Conservation (phyloP, 2,329 filamentous ascomycete genomes). For the Penicillium sp. region DNA sequence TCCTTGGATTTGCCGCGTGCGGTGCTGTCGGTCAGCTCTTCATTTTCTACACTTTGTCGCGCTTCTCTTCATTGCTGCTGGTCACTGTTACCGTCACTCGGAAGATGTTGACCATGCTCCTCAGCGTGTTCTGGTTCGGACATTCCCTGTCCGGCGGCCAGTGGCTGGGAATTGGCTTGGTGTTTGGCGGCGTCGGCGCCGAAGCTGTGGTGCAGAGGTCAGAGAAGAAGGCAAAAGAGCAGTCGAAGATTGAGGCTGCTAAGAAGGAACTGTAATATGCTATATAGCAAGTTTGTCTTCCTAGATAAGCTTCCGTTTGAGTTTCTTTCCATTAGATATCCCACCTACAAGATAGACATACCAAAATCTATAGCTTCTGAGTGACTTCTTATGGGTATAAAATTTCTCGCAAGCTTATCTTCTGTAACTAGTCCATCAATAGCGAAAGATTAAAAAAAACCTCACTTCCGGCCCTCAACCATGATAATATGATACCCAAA, state of each 20-base stretch:
- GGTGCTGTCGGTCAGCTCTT: constrained; percentile 94
- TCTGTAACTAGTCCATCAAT: neutral
- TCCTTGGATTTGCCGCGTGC: constrained; percentile 83
- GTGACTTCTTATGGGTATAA: neutral
- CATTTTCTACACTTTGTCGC: constrained; percentile 92
- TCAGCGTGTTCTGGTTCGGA: constrained; percentile 92
- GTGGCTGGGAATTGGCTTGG: constrained; percentile 85
- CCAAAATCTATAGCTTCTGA: neutral
- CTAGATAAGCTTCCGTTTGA: neutral
- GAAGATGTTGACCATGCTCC: constrained; percentile 99
- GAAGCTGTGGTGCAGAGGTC: constrained; percentile 76
- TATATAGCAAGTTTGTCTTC: neutral
- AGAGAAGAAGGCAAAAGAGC: constrained; percentile 80
- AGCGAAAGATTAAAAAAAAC: neutral
- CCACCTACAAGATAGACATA: neutral
- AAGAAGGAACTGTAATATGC: constrained; percentile 29
- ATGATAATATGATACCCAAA: constrained; percentile 67
- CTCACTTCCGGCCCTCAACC: constrained; percentile 61
- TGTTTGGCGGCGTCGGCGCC: constrained; percentile 92
- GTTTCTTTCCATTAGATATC: constrained; percentile 4
- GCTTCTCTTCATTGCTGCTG: constrained; percentile 85
- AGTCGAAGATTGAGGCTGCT: constrained; percentile 50
- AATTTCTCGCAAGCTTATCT: too few relatives aligned
- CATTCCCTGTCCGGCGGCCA: constrained; percentile 84
- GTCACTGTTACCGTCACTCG: constrained; percentile 96